phyloP scores from a whole-genome alignment of 768 basidiomycete genomes.

The Amanita muscaria region DNA sequence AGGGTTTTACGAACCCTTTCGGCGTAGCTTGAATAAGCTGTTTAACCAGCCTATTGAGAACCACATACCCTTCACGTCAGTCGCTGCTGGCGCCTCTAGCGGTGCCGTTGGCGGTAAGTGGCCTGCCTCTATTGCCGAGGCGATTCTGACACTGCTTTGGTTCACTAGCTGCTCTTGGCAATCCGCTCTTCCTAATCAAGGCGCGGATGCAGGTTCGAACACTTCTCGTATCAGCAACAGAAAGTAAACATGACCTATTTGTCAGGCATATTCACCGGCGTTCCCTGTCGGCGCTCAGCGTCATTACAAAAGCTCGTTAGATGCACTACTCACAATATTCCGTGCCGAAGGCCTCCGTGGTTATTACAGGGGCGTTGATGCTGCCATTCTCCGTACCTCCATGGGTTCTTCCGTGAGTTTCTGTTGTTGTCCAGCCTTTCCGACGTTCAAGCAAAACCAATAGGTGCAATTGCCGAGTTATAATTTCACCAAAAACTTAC shows the following conservation, averaged over 20 bases:
- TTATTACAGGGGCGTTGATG: constrained; percentile 84
- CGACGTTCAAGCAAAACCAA: constrained; percentile 4
- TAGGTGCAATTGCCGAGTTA: constrained; percentile 94
- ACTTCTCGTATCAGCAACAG: neutral
- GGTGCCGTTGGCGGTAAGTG: constrained; percentile 81
- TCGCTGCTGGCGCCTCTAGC: constrained; percentile 81
- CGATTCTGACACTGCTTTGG: neutral
- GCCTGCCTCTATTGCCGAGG: constrained; percentile 5
- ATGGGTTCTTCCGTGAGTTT: constrained; percentile 75
- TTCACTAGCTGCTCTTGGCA: constrained; percentile 60
- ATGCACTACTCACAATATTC: constrained; percentile 78
- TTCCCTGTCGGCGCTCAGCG: constrained; percentile 94
- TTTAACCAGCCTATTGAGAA: constrained; percentile 56
- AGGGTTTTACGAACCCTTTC: constrained; percentile 96
- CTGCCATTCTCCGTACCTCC: constrained; percentile 86
- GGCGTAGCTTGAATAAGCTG: constrained; percentile 57
- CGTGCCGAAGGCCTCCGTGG: constrained; percentile 71
- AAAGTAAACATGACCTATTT: neutral
- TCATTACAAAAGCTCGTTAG: constrained; percentile 74
- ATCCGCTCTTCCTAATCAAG: constrained; percentile 91
- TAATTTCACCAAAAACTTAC: constrained; percentile 80
- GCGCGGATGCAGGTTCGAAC: constrained; percentile 87
- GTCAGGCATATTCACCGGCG: constrained; percentile 85
- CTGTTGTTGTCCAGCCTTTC: neutral
- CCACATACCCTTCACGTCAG: constrained; percentile 66